Evolutionary conservation across 371 early-diverging fungal species (phyloP).

Genomic region (Sporodiniella umbellata): DNA sequence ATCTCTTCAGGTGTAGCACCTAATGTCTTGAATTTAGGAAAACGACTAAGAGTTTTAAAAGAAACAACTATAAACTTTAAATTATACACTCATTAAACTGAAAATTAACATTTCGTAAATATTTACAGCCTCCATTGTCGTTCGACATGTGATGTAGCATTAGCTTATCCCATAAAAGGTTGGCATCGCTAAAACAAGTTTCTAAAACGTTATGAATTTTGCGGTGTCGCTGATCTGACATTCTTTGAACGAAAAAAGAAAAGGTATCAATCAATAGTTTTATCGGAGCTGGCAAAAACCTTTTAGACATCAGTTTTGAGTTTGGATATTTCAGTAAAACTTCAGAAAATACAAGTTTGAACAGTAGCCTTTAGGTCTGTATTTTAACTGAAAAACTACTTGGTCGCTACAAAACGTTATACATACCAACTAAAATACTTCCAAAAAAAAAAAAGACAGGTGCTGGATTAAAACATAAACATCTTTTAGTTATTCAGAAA

Average conservation of each 20-base stretch:
- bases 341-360: no score
- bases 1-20: constrained; percentile 26
- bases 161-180: constrained; percentile 37
- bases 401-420: no score
- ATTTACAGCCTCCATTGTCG: constrained; percentile 31
- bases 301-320: no score
- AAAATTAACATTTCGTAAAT: background rate
- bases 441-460: no score
- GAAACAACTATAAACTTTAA: constrained; percentile 18
- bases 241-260: background rate
- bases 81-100: background rate
- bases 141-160: constrained; percentile 22
- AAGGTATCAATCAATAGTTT: no score
- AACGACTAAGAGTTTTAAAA: constrained; percentile 11
- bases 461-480: no score
- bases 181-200: constrained; percentile 44
- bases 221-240: constrained; percentile 8
- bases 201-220: constrained; percentile 32
- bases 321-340: no score
- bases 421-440: no score
- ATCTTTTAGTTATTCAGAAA: no score
- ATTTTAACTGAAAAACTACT: no score
- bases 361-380: no score
- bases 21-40: constrained; percentile 21
- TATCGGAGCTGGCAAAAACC: no score